Percentiles rank a stretch among this genome's conserved stretches.
phyloP scores from a whole-genome alignment of 371 early-diverging fungal genomes.

The Catenaria anguillulae region DNA sequence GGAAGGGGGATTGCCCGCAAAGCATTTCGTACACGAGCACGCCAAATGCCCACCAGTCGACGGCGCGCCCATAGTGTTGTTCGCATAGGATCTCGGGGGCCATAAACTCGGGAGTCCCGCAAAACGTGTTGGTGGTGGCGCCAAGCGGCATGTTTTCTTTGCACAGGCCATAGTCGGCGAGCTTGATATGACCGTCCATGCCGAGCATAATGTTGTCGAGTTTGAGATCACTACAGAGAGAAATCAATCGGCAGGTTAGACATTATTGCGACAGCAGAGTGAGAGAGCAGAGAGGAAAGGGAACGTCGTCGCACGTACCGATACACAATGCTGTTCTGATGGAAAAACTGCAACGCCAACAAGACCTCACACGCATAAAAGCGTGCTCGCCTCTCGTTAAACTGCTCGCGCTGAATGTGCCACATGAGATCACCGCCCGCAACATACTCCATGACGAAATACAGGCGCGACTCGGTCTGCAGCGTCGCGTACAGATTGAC shows the following conservation, averaged over 20 bases:
- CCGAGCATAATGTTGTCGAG: conserved; percentile 93
- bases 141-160: conserved; percentile 82
- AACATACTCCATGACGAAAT: conserved; percentile 98
- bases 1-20: conserved; percentile 82
- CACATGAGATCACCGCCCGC: conserved; percentile 98
- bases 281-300: too few relatives aligned
- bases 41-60: conserved; percentile 99
- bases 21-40: conserved; percentile 97
- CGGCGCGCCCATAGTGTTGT: conserved; percentile 68
- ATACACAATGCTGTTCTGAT: conserved; percentile 84
- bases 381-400: conserved; percentile 71
- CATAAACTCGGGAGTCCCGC: conserved; percentile 76
- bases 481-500: conserved; percentile 92
- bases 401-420: conserved; percentile 76
- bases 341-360: conserved; percentile 90
- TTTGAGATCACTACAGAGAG: conserved; percentile 92
- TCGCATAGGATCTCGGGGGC: conserved; percentile 82
- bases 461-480: conserved; percentile 81
- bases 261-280: background rate
- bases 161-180: conserved; percentile 98
- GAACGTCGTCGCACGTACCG: too few relatives aligned
- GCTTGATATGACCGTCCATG: conserved; percentile 89
- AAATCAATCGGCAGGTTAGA: background rate
- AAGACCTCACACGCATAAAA: conserved; percentile 97
- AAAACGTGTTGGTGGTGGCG: conserved; percentile 52